Evolutionary conservation across 2,329 filamentous ascomycete genomes (phyloP).

Genomic region (Teratosphaeria gauchensis): DNA sequence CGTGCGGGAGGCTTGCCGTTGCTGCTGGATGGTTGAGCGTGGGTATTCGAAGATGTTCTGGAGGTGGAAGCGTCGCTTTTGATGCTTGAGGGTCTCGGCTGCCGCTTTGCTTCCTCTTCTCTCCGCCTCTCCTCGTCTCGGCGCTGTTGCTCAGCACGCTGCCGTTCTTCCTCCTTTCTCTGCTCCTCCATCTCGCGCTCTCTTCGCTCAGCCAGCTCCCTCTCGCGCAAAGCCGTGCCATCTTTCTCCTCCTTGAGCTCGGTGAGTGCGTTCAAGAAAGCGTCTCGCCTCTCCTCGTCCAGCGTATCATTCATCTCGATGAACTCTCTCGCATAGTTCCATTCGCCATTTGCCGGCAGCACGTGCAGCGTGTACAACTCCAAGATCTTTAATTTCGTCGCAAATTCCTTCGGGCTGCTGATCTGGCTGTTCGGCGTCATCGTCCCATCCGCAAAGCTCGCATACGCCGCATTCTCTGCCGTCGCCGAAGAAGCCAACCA

Average conservation of each 20-base stretch:
- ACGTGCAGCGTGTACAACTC: constrained; percentile 94
- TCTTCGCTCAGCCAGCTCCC: constrained; percentile 50
- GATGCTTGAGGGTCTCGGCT: background rate
- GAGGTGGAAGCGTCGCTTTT: background rate
- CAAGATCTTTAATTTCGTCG: constrained; percentile 75
- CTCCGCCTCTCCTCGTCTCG: constrained; percentile 26
- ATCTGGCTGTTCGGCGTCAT: constrained; percentile 36
- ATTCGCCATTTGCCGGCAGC: constrained; percentile 85
- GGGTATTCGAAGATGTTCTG: background rate
- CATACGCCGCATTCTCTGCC: constrained; percentile 4
- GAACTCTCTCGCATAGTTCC: constrained; percentile 90
- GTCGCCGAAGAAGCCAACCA: constrained; percentile 64
- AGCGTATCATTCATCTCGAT: constrained; percentile 77
- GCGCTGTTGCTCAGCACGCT: constrained; percentile 15
- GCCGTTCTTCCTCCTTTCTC: constrained; percentile 22
- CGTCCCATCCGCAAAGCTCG: constrained; percentile 45
- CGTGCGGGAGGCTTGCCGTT: constrained; percentile 25
- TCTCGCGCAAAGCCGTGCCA: constrained; percentile 55
- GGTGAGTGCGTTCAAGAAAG: constrained; percentile 78
- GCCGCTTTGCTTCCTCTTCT: background rate
- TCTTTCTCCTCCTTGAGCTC: constrained; percentile 75
- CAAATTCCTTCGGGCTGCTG: constrained; percentile 26
- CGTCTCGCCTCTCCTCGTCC: constrained; percentile 83
- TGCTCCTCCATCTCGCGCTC: constrained; percentile 37
- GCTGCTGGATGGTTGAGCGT: background rate